These are phyloP conservation scores for Uronychia setigera DNA, from an alignment of 73 alveolate genomes.

Conservation along the genomic window DNA sequence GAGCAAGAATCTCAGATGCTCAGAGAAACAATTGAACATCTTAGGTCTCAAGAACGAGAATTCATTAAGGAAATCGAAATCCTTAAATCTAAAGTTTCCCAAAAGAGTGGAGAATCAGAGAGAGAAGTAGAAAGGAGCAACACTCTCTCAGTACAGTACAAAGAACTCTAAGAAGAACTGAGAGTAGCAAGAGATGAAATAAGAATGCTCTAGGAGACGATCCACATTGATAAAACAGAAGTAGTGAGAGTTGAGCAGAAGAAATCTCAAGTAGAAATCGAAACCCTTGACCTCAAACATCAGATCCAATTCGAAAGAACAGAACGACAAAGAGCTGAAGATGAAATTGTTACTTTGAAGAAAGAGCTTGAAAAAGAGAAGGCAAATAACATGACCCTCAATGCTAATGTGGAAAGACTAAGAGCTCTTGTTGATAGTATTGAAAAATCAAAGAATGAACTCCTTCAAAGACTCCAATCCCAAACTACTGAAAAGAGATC, in stretches of 20 bases:
- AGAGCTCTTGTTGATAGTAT: conserved; percentile 47
- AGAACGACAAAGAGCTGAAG: conserved; percentile 24
- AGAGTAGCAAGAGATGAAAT: conserved; percentile 19
- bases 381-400: background rate
- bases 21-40: conserved; percentile 3
- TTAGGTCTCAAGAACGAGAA: conserved; percentile 24
- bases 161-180: conserved; percentile 38
- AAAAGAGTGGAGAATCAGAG: conserved; percentile 28
- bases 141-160: background rate
- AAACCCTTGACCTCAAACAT: conserved; percentile 49
- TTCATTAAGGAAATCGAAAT: conserved; percentile 30
- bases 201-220: conserved; percentile 5
- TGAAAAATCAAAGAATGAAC: conserved; percentile 45
- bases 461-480: conserved; percentile 33
- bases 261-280: conserved; percentile 38
- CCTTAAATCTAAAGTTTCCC: conserved; percentile 14
- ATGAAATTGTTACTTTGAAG: conserved; percentile 9
- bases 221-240: conserved; percentile 21
- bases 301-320: conserved; percentile 1
- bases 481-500: conserved; percentile 18
- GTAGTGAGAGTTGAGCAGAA: conserved; percentile 43
- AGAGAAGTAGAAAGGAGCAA: conserved; percentile 15
- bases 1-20: conserved; percentile 17
- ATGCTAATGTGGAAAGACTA: conserved; percentile 41
- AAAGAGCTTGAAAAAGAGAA: conserved; percentile 45